Conservation (phyloP, 495 filamentous ascomycete genomes). For the Penicillium robsamsonii region DNA sequence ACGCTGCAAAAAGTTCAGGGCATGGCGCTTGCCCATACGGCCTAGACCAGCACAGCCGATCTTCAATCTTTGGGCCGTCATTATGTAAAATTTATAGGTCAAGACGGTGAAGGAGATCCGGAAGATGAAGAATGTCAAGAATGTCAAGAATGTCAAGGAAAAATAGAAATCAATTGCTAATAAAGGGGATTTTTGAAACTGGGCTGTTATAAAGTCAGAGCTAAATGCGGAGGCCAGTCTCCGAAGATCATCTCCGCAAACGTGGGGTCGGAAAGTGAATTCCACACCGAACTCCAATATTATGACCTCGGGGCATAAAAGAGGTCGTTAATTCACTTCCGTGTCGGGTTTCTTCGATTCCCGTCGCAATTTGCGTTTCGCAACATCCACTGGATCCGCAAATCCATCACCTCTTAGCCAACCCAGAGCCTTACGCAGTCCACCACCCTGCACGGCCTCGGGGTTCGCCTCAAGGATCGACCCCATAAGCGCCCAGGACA, state of each 20-base stretch:
- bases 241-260: constrained; percentile 20
- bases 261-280: constrained; percentile 27
- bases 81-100: constrained; percentile 23
- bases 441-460: constrained; percentile 61
- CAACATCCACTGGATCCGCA: constrained; percentile 43
- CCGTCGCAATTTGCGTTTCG: constrained; percentile 34
- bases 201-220: background rate
- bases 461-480: constrained; percentile 73
- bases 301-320: background rate
- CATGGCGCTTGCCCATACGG: constrained; percentile 59
- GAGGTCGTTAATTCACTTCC: background rate
- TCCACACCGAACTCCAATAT: constrained; percentile 13
- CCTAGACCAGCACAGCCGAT: constrained; percentile 55
- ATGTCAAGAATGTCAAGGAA: background rate
- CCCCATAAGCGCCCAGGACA: constrained; percentile 72
- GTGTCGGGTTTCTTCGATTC: constrained; percentile 28
- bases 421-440: constrained; percentile 69
- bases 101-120: background rate
- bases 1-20: constrained; percentile 51
- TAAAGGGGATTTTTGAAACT: background rate
- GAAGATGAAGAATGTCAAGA: background rate
- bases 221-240: constrained; percentile 20
- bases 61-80: constrained; percentile 45
- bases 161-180: constrained; percentile 1
- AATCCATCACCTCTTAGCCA: constrained; percentile 72